Evolutionary conservation across 2,329 filamentous ascomycete genomes (phyloP), one percentile per base, ranked within the genome.

Genomic region (Nannizziopsis barbatae): DNA sequence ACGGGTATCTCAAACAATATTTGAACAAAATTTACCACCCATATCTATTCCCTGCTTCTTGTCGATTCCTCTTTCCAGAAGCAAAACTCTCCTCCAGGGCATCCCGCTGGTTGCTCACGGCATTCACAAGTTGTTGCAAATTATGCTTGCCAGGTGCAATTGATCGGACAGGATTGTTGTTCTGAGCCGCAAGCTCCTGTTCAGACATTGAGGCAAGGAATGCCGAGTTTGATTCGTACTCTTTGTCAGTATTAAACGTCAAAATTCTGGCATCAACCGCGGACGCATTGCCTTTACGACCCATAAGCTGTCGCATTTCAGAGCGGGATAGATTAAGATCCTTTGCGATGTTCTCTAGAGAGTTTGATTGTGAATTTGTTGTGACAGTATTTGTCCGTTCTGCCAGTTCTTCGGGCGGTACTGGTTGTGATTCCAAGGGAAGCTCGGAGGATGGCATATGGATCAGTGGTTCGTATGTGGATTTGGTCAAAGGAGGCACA

Each of bases 71-170:
- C 69, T 78, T 81, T 5, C 87, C 86, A 56, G 81, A 73, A 15
- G 87, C 87, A 71, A 95, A 95, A 62, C 86, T 89, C 60, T 96
- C 90, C 67, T 95, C 88, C 56, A 95, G 70, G 2, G 87, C 88
- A 9, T 94, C 87, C 61, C 81, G 81, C 67, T 96, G 88, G 53
- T 75, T 85, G 56, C 80, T 80, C 20, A 86, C 89, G 52, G 84
- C 84, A 65, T 80, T 87, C 56, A 96, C 84, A 57, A 96, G 73
- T 70, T 95, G 88, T 61, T 83, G 81, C 64, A 96, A 72, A 59
- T 78, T 93, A 68, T 95, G 88, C 70, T 95, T 95, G 51, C 87
- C 86, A 2, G 88, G 84, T 18, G 86, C 81, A 61, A 95, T 83
- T 2, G 82, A 72, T 45, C 87, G 83, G 49, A 95, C 82, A 6